Conservation (phyloP, 768 basidiomycete species). For the Lactarius indigo region DNA sequence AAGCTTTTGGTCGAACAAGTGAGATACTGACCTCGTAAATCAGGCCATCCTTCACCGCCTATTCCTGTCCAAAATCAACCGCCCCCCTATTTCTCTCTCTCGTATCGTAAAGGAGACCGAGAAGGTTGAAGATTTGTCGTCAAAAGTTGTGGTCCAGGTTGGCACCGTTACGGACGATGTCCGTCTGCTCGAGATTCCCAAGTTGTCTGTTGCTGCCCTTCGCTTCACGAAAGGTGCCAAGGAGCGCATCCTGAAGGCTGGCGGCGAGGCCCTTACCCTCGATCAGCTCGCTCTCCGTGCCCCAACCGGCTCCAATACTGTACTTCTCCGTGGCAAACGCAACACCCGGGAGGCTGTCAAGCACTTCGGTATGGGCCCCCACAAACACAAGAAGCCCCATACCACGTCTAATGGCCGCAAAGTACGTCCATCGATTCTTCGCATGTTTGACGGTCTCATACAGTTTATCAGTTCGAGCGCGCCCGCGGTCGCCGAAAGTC, state of each 20-base stretch:
- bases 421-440: slow-evolving; percentile 37
- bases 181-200: slow-evolving; percentile 81
- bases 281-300: slow-evolving; percentile 95
- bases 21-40: slow-evolving; percentile 28
- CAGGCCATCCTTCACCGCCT: slow-evolving; percentile 93
- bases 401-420: slow-evolving; percentile 96
- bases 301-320: slow-evolving; percentile 93
- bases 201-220: slow-evolving; percentile 90
- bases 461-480: slow-evolving; percentile 73
- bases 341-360: slow-evolving; percentile 92
- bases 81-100: slow-evolving; percentile 93
- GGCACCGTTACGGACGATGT: slow-evolving; percentile 95
- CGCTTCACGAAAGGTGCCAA: slow-evolving; percentile 90
- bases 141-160: slow-evolving; percentile 86
- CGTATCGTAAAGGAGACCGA: slow-evolving; percentile 82
- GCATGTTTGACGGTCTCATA: neutral
- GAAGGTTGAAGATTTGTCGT: slow-evolving; percentile 57
- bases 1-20: slow-evolving; percentile 10
- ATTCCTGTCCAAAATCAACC: slow-evolving; percentile 97
- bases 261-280: slow-evolving; percentile 91
- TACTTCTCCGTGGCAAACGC: slow-evolving; percentile 89
- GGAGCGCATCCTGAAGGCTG: slow-evolving; percentile 93
- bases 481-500: slow-evolving; percentile 99
- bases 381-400: slow-evolving; percentile 99
- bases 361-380: slow-evolving; percentile 98